phyloP scores from a whole-genome alignment of 192 early-diverging fungal species.

The Linnemannia hyalina region DNA sequence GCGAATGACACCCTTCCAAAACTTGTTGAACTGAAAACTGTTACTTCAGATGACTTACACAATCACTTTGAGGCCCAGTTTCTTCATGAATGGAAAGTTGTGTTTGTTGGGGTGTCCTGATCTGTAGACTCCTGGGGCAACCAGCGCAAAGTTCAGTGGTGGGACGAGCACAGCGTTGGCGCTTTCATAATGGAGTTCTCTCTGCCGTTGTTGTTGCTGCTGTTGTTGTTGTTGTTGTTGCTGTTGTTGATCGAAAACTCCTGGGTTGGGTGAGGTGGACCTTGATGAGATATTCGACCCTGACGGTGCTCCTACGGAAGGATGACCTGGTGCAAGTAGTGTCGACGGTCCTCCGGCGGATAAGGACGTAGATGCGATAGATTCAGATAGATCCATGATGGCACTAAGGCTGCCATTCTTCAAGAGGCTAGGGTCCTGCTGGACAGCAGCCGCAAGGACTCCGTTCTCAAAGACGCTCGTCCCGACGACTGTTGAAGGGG shows the following conservation, averaged over 20 bases:
- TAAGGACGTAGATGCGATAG: neutral
- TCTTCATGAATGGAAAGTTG: slow-evolving; percentile 91
- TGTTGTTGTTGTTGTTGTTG: slow-evolving; percentile 21
- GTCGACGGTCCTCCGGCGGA: neutral
- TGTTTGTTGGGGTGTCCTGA: slow-evolving; percentile 94
- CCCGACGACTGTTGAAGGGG: slow-evolving; percentile 15
- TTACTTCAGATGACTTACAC: slow-evolving; percentile 69
- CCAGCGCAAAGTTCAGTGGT: slow-evolving; percentile 95
- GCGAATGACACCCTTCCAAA: too few species aligned
- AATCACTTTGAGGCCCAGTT: slow-evolving; percentile 86
- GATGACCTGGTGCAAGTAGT: neutral
- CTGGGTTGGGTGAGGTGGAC: slow-evolving; percentile 9
- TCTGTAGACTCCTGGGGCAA: slow-evolving; percentile 92
- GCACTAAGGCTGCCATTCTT: too few species aligned
- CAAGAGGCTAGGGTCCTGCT: neutral
- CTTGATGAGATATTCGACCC: slow-evolving; percentile 8
- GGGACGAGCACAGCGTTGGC: slow-evolving; percentile 80
- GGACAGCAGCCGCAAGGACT: slow-evolving; percentile 14
- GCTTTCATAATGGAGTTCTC: slow-evolving; percentile 54
- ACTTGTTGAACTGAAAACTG: neutral
- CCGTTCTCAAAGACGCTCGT: slow-evolving; percentile 34
- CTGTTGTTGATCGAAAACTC: neutral
- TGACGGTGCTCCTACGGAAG: neutral
- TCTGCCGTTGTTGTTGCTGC: slow-evolving; percentile 35
- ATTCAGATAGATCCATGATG: neutral